Conservation (phyloP, 495 filamentous ascomycete species). For the Neurospora africana region DNA sequence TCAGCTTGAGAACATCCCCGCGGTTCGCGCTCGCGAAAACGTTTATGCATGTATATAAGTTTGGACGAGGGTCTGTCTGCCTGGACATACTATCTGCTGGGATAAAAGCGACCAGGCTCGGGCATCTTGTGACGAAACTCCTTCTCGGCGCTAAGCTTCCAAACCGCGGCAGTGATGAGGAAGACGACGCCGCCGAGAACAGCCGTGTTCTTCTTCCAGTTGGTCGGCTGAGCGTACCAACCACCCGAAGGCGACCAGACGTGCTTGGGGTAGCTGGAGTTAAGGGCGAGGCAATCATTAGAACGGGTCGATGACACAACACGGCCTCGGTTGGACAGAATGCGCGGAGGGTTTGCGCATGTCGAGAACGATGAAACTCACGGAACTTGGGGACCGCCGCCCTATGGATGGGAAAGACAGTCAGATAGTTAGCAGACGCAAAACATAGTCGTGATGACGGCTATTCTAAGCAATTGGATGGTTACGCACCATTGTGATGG, state of each 20-base stretch:
- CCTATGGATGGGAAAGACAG: constrained; percentile 25
- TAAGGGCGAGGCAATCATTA: constrained; percentile 4
- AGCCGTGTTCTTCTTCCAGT: constrained; percentile 95
- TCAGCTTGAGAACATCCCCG: neutral
- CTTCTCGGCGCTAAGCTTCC: constrained; percentile 71
- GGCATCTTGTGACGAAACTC: constrained; percentile 79
- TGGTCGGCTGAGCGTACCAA: constrained; percentile 88
- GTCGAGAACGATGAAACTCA: constrained; percentile 39
- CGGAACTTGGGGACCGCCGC: constrained; percentile 81
- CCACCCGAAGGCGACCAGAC: constrained; percentile 98
- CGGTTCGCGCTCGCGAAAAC: neutral
- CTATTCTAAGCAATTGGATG: neutral
- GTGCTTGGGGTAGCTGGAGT: constrained; percentile 84
- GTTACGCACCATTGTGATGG: constrained; percentile 23
- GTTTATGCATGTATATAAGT: neutral
- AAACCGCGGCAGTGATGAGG: constrained; percentile 62
- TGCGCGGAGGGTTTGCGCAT: constrained; percentile 6
- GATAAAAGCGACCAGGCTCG: constrained; percentile 78
- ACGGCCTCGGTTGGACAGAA: neutral
- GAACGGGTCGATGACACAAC: neutral
- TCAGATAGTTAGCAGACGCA: neutral
- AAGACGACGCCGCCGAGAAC: constrained; percentile 62
- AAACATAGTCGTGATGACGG: neutral
- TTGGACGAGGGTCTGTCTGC: neutral
- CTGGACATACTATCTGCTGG: constrained; percentile 79